Conservation (phyloP, 2,329 filamentous ascomycete genomes). For the Diaporthe caulivora region DNA sequence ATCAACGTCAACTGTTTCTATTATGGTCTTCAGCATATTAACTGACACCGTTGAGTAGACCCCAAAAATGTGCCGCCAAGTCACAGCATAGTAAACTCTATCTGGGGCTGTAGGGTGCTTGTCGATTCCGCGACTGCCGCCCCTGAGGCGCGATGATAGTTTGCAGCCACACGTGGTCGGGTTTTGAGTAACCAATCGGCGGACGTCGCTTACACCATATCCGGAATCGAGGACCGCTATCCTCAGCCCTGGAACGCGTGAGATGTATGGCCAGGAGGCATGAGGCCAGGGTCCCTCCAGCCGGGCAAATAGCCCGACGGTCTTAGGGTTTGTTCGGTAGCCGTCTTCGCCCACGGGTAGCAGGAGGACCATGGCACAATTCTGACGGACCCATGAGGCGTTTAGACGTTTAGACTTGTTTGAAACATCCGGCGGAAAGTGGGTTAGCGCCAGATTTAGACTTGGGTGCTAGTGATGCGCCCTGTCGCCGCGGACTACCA, state of each 20-base stretch:
- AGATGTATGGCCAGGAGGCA: not conserved
- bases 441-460: slow-evolving; percentile 9
- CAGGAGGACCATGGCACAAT: not conserved
- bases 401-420: slow-evolving; percentile 18
- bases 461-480: not conserved
- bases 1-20: not conserved
- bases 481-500: slow-evolving; percentile 5
- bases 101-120: not conserved
- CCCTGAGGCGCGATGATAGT: slow-evolving; percentile 17
- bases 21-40: not conserved
- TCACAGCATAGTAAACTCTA: not conserved
- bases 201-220: not conserved
- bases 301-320: not conserved
- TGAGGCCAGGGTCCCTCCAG: not conserved
- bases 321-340: slow-evolving; percentile 8
- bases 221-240: not conserved
- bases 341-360: not conserved
- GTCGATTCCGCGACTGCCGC: slow-evolving; percentile 1
- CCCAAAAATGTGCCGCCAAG: not conserved
- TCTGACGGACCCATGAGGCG: not conserved
- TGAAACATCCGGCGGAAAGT: slow-evolving; percentile 19
- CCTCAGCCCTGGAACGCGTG: not conserved
- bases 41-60: not conserved
- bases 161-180: slow-evolving; percentile 12
- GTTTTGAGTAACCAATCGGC: slow-evolving; percentile 20